Base-by-base conservation (phyloP, 1,139 yeast species). In the Scheffersomyces titani region DNA sequence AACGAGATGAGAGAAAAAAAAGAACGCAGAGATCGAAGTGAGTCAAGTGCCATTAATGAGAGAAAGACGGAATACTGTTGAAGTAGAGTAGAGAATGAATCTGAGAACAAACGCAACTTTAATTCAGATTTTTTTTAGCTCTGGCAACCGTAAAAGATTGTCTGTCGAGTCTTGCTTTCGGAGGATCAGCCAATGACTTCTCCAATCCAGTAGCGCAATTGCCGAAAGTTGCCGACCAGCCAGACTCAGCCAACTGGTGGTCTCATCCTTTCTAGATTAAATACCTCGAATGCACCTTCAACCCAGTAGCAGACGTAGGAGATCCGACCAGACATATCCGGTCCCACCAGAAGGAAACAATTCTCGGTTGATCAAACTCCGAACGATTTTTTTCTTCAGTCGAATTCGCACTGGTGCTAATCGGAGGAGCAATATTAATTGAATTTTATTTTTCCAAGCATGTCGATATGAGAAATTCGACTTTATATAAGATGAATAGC, bases 301-400 rank as follows among this genome's bases (percentile, higher is more conserved):
- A 30, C 40, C 40, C 40, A 5, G 13, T 16, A 30, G 16, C 13
- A 30, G 40, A 11, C 13, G 13, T 16, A 30, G 16, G 9, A 30
- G 40, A 11, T 30, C 40, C 40, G 40, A 30, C 40, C 16, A 30
- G 40, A 30, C 40, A 30, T 9, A 30, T 30, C 40, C 40, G 40
- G 40, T 30, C 40, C n/a, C 40, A 30, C 13, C 40, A 30, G 40
- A 30, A 3, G 40, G 40, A 30, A 30, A 19, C 49, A n/a, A 46
- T 21, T 24, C 51, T 49, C 51, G 51, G 51, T 49, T 40, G 51
- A 30, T 24, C 45, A 19, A 49, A 49, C 51, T 49, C 51, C 51
- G 51, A 49, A 46, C 49, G n/a, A 46, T 46, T 19, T 16, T 19
- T 46, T n/a, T 19, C 19, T 20, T 46, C 49, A 19, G 18, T 22